Conservation (phyloP, 78 protist species). For the Tieghemostelium lacteum region DNA sequence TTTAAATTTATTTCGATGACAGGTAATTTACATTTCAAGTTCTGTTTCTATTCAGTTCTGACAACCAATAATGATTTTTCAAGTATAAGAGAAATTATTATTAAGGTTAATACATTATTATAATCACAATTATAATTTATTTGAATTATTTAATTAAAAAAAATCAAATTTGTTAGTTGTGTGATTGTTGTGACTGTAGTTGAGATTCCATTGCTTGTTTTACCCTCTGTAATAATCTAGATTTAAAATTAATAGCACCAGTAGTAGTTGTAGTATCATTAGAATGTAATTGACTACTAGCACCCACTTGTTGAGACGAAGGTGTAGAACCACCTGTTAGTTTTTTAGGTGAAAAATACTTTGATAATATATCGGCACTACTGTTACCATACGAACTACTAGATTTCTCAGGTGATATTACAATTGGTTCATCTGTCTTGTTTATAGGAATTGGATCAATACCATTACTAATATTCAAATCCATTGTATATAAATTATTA, state of each 20-base stretch:
- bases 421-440: neutral
- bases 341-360: conserved; percentile 7
- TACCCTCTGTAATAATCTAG: neutral
- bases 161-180: too few relatives aligned
- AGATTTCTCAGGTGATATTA: neutral
- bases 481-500: neutral
- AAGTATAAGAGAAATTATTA: too few relatives aligned
- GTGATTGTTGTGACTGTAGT: too few relatives aligned
- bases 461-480: neutral
- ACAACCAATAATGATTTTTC: neutral
- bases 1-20: too few relatives aligned
- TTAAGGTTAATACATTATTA: neutral
- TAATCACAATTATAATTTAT: too few relatives aligned
- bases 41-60: too few relatives aligned
- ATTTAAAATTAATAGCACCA: too few relatives aligned
- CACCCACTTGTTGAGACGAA: too few relatives aligned
- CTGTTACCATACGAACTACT: neutral
- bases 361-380: conserved; percentile 6
- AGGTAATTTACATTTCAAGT: too few relatives aligned
- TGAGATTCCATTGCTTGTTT: conserved; percentile 1
- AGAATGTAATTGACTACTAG: neutral
- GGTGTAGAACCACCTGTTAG: too few relatives aligned
- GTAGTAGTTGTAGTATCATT: neutral
- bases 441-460: neutral
- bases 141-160: too few relatives aligned